Evolutionary conservation across 345 rosid species (phyloP).

Genomic region (Noccaea bulbosa): DNA sequence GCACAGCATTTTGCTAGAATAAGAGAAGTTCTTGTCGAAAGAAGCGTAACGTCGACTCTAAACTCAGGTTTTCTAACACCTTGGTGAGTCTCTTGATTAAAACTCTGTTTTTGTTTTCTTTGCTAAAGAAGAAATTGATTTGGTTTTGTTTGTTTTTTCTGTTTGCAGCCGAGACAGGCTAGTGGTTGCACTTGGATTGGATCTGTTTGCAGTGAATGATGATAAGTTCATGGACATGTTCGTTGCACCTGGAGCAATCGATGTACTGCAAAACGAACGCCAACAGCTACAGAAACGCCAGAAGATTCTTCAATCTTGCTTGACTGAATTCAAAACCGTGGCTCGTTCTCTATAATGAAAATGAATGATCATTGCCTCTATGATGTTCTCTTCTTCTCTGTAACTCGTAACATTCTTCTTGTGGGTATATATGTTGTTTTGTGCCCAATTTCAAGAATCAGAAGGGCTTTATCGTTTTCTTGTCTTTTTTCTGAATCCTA

Average conservation of each 20-base stretch:
- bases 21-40: constrained; percentile 89
- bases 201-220: constrained; percentile 84
- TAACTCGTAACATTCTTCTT: constrained; percentile 2
- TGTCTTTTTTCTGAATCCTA: not conserved
- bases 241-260: constrained; percentile 89
- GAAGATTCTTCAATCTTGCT: constrained; percentile 82
- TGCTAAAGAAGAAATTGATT: not conserved
- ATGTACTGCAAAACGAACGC: constrained; percentile 66
- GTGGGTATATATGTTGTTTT: not conserved
- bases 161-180: constrained; percentile 71
- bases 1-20: constrained; percentile 92
- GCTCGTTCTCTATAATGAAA: constrained; percentile 66
- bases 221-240: constrained; percentile 97
- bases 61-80: constrained; percentile 96
- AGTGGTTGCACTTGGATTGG: constrained; percentile 82
- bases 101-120: not conserved
- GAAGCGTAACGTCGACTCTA: constrained; percentile 84
- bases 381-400: constrained; percentile 36
- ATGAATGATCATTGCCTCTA: constrained; percentile 33
- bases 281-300: constrained; percentile 85
- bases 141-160: not conserved
- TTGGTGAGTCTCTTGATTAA: constrained; percentile 59
- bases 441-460: not conserved
- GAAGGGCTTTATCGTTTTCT: not conserved
- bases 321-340: constrained; percentile 80